Percentiles rank a stretch among this genome's conserved stretches.
Conservation (phyloP, 2,329 filamentous ascomycete genomes). For the Aspergillus fischeri region DNA sequence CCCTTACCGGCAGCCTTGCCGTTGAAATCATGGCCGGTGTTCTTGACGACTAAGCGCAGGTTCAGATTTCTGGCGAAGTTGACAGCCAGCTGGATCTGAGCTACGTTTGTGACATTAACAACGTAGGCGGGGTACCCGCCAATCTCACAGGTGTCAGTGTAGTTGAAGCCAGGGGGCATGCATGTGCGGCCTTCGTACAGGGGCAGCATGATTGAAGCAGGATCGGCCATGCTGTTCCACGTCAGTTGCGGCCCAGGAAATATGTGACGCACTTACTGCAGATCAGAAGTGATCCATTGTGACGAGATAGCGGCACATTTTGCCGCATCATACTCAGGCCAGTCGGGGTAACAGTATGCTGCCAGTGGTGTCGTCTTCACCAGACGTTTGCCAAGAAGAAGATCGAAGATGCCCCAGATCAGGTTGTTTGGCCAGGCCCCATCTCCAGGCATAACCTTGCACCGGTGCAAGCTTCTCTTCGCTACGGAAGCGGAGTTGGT, state of each 20-base stretch:
- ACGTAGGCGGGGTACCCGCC: constrained; percentile 32
- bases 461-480: constrained; percentile 1
- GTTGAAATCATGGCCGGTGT: constrained; percentile 47
- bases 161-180: constrained; percentile 18
- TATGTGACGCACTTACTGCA: constrained; percentile 18
- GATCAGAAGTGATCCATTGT: constrained; percentile 21
- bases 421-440: constrained; percentile 16
- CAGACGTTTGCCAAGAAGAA: constrained; percentile 17
- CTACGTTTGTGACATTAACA: constrained; percentile 31
- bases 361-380: constrained; percentile 26
- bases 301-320: constrained; percentile 16
- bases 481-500: too few relatives aligned
- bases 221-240: constrained; percentile 15
- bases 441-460: constrained; percentile 26
- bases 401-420: constrained; percentile 22
- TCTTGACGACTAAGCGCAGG: constrained; percentile 39
- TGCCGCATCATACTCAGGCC: constrained; percentile 19
- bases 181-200: constrained; percentile 25
- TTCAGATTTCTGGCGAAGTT: constrained; percentile 24
- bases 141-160: constrained; percentile 24
- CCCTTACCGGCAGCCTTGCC: constrained; percentile 47
- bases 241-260: not conserved
- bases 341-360: constrained; percentile 22
- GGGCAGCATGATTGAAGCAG: constrained; percentile 25
- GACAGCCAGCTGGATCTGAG: constrained; percentile 33